These are phyloP conservation scores for Trypanosoma congolense DNA, from an alignment of 208 protist genomes.

Conservation along the genomic window DNA sequence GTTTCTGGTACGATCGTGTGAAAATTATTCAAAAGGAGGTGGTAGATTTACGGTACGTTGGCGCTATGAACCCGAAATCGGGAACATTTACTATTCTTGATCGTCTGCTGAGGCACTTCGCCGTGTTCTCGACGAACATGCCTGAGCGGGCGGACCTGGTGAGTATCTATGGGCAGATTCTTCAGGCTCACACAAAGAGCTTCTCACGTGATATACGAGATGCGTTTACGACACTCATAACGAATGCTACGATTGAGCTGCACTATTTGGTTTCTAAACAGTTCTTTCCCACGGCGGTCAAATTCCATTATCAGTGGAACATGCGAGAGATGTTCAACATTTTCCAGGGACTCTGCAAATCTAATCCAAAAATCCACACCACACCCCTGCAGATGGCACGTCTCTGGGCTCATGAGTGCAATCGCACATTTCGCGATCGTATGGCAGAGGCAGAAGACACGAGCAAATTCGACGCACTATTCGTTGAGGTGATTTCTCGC, in stretches of 20 bases:
- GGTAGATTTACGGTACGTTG: constrained; percentile 93
- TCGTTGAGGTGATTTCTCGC: constrained; percentile 79
- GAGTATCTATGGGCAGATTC: constrained; percentile 94
- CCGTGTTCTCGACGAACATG: constrained; percentile 95
- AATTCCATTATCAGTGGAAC: constrained; percentile 99
- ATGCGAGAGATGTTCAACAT: constrained; percentile 97
- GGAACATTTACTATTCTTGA: constrained; percentile 97
- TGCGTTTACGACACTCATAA: constrained; percentile 80
- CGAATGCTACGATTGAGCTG: constrained; percentile 90
- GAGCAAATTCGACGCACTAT: constrained; percentile 84
- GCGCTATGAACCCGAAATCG: constrained; percentile 97
- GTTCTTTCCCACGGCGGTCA: constrained; percentile 97
- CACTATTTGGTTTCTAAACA: constrained; percentile 84
- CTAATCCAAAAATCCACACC: constrained; percentile 83
- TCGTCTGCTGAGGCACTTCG: constrained; percentile 95
- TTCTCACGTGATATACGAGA: constrained; percentile 88
- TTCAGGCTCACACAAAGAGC: constrained; percentile 87
- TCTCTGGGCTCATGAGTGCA: constrained; percentile 95
- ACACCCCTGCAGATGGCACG: constrained; percentile 78
- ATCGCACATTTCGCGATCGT: constrained; percentile 96
- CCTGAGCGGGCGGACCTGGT: constrained; percentile 88
- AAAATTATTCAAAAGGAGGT: constrained; percentile 95
- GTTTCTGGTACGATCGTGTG: constrained; percentile 97
- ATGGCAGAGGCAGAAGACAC: constrained; percentile 90
- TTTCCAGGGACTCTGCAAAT: constrained; percentile 92